Percentiles rank a stretch among this genome's conserved stretches.
These are phyloP conservation scores for Leishmania aethiopica DNA, from an alignment of 208 protist species.

Conservation along the genomic window DNA sequence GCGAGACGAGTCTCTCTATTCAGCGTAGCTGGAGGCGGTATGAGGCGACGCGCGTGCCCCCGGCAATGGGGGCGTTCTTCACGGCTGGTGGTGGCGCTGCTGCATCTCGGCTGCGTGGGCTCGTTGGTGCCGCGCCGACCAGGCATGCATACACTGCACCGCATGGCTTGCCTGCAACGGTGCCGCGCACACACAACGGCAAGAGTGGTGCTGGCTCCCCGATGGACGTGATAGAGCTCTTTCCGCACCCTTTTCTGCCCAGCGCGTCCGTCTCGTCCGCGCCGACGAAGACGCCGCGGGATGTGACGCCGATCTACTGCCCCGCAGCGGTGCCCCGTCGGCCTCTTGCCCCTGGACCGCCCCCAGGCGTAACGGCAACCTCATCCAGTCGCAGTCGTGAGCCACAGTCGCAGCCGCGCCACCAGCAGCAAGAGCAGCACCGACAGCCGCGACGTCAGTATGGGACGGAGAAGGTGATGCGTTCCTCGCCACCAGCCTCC, in stretches of 20 bases:
- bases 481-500: background rate
- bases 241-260: constrained; percentile 74
- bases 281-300: background rate
- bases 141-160: background rate
- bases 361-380: background rate
- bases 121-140: background rate
- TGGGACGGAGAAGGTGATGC: background rate
- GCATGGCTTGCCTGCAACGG: background rate
- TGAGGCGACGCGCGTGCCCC: constrained; percentile 19
- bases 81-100: background rate
- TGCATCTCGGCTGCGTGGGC: background rate
- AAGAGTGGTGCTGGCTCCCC: background rate
- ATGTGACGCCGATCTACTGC: constrained; percentile 13
- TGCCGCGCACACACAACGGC: background rate
- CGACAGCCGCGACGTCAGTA: background rate
- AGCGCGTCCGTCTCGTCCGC: constrained; percentile 20
- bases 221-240: constrained; percentile 52
- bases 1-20: constrained; percentile 65
- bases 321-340: constrained; percentile 12
- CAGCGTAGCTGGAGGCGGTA: constrained; percentile 78
- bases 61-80: constrained; percentile 6
- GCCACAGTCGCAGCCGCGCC: background rate
- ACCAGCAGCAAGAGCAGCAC: background rate
- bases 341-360: constrained; percentile 2
- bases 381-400: background rate